Conservation (phyloP, 148 eudicot species). For the Pharnaceum exiguum region DNA sequence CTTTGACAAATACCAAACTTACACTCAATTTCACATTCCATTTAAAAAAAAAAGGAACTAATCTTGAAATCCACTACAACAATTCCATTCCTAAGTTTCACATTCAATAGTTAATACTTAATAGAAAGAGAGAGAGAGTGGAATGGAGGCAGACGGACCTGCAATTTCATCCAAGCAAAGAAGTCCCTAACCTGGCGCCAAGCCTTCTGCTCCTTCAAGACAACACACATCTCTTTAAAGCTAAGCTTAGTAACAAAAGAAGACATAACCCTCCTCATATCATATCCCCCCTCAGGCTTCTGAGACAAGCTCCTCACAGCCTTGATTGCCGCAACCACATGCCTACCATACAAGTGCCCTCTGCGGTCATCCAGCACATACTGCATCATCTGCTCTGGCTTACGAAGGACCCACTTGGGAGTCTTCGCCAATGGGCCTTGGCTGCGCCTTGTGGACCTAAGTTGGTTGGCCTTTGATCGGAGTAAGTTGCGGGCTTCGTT, state of each 20-base stretch:
- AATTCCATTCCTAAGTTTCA: too few species aligned
- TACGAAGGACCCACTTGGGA: conserved; percentile 69
- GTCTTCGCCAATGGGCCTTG: conserved; percentile 73
- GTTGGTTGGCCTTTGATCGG: conserved; percentile 56
- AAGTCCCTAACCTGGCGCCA: conserved; percentile 87
- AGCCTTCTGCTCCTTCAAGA: conserved; percentile 73
- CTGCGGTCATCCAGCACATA: conserved; percentile 78
- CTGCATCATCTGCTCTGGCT: conserved; percentile 87
- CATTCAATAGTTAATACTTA: not conserved
- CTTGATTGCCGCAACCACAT: conserved; percentile 79
- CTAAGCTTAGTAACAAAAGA: conserved; percentile 74
- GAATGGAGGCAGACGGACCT: conserved; percentile 34
- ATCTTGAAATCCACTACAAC: too few species aligned
- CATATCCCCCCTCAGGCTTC: conserved; percentile 50
- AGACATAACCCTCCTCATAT: conserved; percentile 74
- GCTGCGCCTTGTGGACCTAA: conserved; percentile 35
- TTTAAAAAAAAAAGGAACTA: too few species aligned
- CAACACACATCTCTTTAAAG: conserved; percentile 87
- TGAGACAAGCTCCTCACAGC: conserved; percentile 58
- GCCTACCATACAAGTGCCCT: conserved; percentile 76
- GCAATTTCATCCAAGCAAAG: conserved; percentile 93
- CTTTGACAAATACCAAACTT: too few species aligned
- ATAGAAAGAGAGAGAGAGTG: not conserved
- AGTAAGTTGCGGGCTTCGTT: conserved; percentile 84
- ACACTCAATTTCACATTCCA: too few species aligned